Evolutionary conservation across 331 rosid species (phyloP).

Genomic region (Telfairia occidentalis): DNA sequence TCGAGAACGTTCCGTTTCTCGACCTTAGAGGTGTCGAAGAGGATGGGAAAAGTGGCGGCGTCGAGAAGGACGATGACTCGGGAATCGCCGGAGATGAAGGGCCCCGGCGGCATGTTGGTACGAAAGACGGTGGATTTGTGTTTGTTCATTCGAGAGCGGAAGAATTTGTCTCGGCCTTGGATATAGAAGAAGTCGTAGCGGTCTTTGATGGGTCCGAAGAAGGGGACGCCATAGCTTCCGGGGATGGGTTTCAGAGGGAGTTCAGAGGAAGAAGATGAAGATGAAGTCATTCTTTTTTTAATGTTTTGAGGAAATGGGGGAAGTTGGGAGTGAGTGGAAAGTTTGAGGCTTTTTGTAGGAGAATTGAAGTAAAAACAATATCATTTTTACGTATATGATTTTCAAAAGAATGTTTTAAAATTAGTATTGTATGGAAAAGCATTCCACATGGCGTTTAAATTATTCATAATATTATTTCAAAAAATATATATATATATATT

Average conservation of each 20-base stretch:
- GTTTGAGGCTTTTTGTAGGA: neutral
- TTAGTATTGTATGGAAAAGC: too few relatives aligned
- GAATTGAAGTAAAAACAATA: too few relatives aligned
- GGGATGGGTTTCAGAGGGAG: slow-evolving; percentile 38
- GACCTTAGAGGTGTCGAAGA: slow-evolving; percentile 52
- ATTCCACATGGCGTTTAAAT: too few relatives aligned
- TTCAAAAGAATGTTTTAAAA: too few relatives aligned
- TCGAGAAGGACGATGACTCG: slow-evolving; percentile 57
- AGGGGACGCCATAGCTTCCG: slow-evolving; percentile 43
- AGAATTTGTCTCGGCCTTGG: slow-evolving; percentile 54
- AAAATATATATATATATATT: too few relatives aligned
- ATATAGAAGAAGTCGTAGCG: slow-evolving; percentile 55
- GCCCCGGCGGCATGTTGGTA: slow-evolving; percentile 67
- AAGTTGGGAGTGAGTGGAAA: neutral
- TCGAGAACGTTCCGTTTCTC: slow-evolving; percentile 48
- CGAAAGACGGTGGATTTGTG: slow-evolving; percentile 50
- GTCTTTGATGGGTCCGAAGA: slow-evolving; percentile 45
- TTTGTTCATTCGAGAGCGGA: slow-evolving; percentile 26
- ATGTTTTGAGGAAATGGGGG: neutral
- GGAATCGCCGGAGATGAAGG: slow-evolving; percentile 41
- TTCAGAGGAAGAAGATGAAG: neutral
- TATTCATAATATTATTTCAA: too few relatives aligned
- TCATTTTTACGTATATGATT: too few relatives aligned
- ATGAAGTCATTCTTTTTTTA: neutral
- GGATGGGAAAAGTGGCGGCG: slow-evolving; percentile 41